A percentile compares a stretch with the other conserved stretches of the same genome.
Evolutionary conservation across 1,139 yeast genomes (phyloP).

Genomic region (Scheffersomyces titani): DNA sequence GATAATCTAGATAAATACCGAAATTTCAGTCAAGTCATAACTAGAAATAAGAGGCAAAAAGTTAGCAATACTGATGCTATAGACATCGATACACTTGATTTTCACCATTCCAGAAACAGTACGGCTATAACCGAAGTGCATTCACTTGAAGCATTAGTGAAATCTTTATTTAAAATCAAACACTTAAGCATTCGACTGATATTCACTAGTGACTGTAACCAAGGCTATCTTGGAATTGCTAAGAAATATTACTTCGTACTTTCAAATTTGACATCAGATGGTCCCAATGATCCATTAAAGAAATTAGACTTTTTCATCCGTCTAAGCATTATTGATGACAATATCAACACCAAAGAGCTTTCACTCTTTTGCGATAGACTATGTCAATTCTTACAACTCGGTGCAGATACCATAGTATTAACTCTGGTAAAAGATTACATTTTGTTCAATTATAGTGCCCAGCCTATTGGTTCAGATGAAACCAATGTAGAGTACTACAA

Average conservation of each 20-base stretch:
- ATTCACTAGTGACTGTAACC: neutral
- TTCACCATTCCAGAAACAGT: constrained; percentile 2
- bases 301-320: constrained; percentile 19
- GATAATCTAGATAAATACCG: constrained; percentile 15
- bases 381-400: constrained; percentile 6
- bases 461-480: constrained; percentile 4
- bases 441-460: constrained; percentile 7
- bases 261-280: neutral
- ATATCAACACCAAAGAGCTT: constrained; percentile 12
- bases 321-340: constrained; percentile 19
- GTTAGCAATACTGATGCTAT: neutral
- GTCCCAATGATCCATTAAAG: constrained; percentile 1
- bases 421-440: constrained; percentile 19
- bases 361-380: constrained; percentile 10
- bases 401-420: constrained; percentile 10
- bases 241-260: neutral
- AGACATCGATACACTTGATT: constrained; percentile 8
- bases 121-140: constrained; percentile 19
- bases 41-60: constrained; percentile 7
- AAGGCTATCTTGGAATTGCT: neutral
- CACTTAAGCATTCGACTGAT: constrained; percentile 12
- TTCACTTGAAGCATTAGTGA: constrained; percentile 18
- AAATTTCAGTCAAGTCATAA: constrained; percentile 8
- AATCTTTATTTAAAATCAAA: constrained; percentile 16
- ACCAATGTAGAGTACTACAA: constrained; percentile 3